Percentiles rank a stretch among this genome's conserved stretches.
These are phyloP conservation scores for Podospora australis DNA, from an alignment of 495 filamentous ascomycete species.

Conservation along the genomic window DNA sequence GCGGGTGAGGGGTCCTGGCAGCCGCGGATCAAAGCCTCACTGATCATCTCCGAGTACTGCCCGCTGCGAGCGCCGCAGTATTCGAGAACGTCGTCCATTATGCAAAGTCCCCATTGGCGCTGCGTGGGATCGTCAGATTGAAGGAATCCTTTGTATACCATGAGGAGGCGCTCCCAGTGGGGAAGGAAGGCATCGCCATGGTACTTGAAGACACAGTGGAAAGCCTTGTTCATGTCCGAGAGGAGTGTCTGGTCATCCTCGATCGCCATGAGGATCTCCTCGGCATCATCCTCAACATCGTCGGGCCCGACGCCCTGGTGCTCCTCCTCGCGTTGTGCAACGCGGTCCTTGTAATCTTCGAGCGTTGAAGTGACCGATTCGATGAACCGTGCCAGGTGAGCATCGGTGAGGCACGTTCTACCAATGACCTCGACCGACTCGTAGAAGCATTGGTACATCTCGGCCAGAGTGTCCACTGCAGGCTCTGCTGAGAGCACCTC, in stretches of 20 bases:
- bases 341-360: conserved; percentile 84
- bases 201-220: conserved; percentile 98
- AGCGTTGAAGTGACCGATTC: conserved; percentile 74
- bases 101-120: conserved; percentile 96
- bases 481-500: conserved; percentile 94
- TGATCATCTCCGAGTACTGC: conserved; percentile 76
- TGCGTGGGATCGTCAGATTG: conserved; percentile 81
- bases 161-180: conserved; percentile 75
- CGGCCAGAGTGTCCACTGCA: conserved; percentile 90
- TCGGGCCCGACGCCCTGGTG: conserved; percentile 57
- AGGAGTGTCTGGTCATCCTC: conserved; percentile 96
- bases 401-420: conserved; percentile 65
- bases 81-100: conserved; percentile 96
- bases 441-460: conserved; percentile 99
- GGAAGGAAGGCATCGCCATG: conserved; percentile 77
- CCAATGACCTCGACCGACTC: conserved; percentile 95
- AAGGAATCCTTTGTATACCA: conserved; percentile 80
- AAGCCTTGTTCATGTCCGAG: conserved; percentile 99
- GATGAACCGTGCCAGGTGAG: conserved; percentile 83
- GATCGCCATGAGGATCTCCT: conserved; percentile 79
- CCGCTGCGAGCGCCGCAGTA: conserved; percentile 85
- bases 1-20: conserved; percentile 78
- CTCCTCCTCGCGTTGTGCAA: conserved; percentile 68
- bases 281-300: conserved; percentile 54
- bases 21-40: conserved; percentile 75